Percentiles rank a stretch among this genome's conserved stretches.
Evolutionary conservation across 306 rosid genomes (phyloP).

Genomic region (Cucumis melo): DNA sequence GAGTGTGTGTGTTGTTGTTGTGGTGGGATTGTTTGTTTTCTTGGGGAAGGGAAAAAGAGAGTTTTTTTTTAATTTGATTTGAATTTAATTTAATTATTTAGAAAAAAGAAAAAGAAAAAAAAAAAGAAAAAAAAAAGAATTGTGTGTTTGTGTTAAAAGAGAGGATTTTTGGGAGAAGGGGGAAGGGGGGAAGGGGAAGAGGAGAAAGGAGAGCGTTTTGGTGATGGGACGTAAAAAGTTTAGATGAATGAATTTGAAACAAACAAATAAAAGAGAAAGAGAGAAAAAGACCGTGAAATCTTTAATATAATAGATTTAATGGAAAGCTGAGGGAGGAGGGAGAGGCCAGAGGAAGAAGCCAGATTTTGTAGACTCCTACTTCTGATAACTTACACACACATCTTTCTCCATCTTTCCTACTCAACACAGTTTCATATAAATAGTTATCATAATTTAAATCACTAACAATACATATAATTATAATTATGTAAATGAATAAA

Average conservation of each 20-base stretch:
- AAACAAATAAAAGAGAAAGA: background rate
- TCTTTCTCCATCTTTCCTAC: no score
- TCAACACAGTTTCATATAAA: no score
- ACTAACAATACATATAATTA: no score
- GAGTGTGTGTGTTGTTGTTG: background rate
- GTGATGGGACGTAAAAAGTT: constrained; percentile 76
- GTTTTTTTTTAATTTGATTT: background rate
- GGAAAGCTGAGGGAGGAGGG: background rate
- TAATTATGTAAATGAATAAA: no score
- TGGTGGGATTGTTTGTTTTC: background rate
- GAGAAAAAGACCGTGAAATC: background rate
- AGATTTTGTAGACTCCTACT: background rate
- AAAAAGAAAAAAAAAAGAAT: no score
- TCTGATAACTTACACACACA: no score
- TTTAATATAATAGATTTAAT: background rate
- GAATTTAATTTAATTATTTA: no score
- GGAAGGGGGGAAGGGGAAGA: background rate
- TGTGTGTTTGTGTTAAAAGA: background rate
- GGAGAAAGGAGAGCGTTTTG: constrained; percentile 11
- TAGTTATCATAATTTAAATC: no score
- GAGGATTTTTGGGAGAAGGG: constrained; percentile 10
- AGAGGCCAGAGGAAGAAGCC: no score
- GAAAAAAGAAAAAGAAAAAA: no score
- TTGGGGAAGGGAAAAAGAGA: background rate
- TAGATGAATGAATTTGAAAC: constrained; percentile 39